These are phyloP conservation scores for Trichophyton simii DNA, from an alignment of 2,329 filamentous ascomycete genomes.

Conservation along the genomic window DNA sequence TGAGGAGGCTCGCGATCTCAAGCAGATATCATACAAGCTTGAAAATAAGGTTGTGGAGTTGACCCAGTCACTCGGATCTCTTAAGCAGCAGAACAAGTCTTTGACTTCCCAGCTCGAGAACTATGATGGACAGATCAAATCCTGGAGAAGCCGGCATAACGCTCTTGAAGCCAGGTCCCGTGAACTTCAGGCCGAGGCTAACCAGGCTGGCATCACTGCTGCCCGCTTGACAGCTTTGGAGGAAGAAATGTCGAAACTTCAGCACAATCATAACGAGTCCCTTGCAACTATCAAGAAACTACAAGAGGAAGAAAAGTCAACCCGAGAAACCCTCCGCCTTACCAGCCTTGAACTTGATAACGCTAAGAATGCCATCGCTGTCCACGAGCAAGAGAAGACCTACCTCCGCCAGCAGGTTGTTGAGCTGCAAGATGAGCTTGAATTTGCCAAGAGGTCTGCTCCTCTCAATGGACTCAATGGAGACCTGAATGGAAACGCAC, in stretches of 20 bases:
- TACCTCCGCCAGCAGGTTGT: conserved; percentile 76
- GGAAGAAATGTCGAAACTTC: conserved; percentile 85
- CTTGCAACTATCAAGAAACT: conserved; percentile 81
- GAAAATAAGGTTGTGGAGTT: conserved; percentile 99
- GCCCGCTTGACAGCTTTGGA: conserved; percentile 85
- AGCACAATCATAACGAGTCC: conserved; percentile 80
- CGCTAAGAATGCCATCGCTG: conserved; percentile 59
- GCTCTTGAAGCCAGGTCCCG: conserved; percentile 79
- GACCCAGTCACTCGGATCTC: conserved; percentile 79
- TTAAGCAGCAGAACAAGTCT: conserved; percentile 90
- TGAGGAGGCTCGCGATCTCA: conserved; percentile 93
- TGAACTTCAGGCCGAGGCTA: conserved; percentile 90
- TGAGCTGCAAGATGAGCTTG: conserved; percentile 84
- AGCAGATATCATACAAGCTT: conserved; percentile 98
- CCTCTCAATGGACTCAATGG: conserved; percentile 54
- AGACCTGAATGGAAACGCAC: conserved; percentile 53
- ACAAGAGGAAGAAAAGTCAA: conserved; percentile 81
- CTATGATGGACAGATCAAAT: conserved; percentile 91
- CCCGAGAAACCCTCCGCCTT: conserved; percentile 67
- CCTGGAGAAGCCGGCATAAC: conserved; percentile 86
- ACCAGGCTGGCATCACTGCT: conserved; percentile 90
- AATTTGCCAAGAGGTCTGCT: conserved; percentile 65
- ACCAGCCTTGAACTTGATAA: conserved; percentile 72
- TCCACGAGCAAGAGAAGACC: conserved; percentile 73
- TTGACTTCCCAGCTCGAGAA: conserved; percentile 81